Conservation (phyloP, 331 rosid species). For the Rhamnella rubrinervis region DNA sequence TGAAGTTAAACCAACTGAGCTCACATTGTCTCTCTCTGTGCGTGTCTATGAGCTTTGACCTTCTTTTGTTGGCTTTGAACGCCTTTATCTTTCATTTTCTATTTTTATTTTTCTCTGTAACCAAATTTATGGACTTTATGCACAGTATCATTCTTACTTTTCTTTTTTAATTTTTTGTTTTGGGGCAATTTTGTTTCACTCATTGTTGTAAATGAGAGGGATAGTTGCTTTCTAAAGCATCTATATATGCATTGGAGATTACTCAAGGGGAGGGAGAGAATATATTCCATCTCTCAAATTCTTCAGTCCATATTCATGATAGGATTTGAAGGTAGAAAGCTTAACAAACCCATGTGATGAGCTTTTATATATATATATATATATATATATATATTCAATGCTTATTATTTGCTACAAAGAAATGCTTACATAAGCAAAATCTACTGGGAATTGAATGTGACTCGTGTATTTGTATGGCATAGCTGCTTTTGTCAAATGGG, state of each 20-base stretch:
- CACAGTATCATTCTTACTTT: conserved; percentile 11
- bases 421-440: conserved; percentile 3
- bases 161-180: conserved; percentile 16
- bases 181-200: background rate
- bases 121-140: too few relatives aligned
- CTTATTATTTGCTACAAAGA: background rate
- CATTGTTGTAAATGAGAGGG: background rate
- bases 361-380: background rate
- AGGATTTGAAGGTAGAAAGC: conserved; percentile 11
- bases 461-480: background rate
- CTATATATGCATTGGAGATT: conserved; percentile 16
- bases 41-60: conserved; percentile 52
- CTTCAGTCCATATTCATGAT: conserved; percentile 6
- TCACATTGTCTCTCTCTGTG: conserved; percentile 17
- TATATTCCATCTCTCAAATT: conserved; percentile 18
- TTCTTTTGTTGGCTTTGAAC: conserved; percentile 44
- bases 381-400: background rate
- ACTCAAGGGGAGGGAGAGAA: conserved; percentile 10
- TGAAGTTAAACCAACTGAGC: conserved; percentile 19
- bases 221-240: conserved; percentile 7
- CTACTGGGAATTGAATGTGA: conserved; percentile 5
- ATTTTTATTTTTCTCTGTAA: background rate
- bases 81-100: conserved; percentile 35
- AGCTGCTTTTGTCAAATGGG: background rate
- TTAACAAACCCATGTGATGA: background rate